Evolutionary conservation across 208 protist genomes (phyloP), one percentile per base, ranked within the genome.

Genomic region (Crithidia thermophila): DNA sequence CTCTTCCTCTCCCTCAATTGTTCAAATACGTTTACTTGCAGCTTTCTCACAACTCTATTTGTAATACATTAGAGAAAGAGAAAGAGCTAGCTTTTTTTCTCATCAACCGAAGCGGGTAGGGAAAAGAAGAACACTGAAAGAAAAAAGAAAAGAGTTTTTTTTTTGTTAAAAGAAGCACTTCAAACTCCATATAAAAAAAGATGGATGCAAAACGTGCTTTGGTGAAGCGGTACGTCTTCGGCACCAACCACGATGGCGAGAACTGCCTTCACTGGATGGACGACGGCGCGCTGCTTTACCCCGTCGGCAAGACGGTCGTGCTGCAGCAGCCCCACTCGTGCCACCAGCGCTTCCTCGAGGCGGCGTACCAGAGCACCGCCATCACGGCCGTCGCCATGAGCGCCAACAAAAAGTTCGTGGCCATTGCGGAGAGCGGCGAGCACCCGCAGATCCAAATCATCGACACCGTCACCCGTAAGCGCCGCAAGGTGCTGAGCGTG

Each of bases 391-490:
- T 98, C 16, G 85, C 93, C 8, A 83, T 98, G 49, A 93, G 84
- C 39, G 83, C 89, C 3, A 98, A 98, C 70, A 91, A 93, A 39
- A 98, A 98, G 69, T 99, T 95, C 55, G 81, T 98, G 28, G 97
- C 97, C 42, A 82, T 99, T 31, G 95, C 96, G 9, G 96, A 98
- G 75, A 75, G 79, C 23, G 90, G 85, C 18, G 50, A 81, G 11
- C 39, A 70, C 36, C 83, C 88, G 13, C 79, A 88, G 62, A 87
- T 97, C 34, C 85, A 93, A 67, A 87, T 97, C 58, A 93, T 94
- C 55, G 90, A 97, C 61, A 92, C 90, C 23, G 76, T 88, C 39
- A 92, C 89, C 1, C 85, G 87, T 20, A 97, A 94, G 67, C 85
- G 89, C 3, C 88, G 91, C 16, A 96, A 95, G 65, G 72, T 91